Percentiles rank a stretch among this genome's conserved stretches.
Evolutionary conservation across 2,329 filamentous ascomycete genomes (phyloP).

Genomic region (Talaromyces sp.): DNA sequence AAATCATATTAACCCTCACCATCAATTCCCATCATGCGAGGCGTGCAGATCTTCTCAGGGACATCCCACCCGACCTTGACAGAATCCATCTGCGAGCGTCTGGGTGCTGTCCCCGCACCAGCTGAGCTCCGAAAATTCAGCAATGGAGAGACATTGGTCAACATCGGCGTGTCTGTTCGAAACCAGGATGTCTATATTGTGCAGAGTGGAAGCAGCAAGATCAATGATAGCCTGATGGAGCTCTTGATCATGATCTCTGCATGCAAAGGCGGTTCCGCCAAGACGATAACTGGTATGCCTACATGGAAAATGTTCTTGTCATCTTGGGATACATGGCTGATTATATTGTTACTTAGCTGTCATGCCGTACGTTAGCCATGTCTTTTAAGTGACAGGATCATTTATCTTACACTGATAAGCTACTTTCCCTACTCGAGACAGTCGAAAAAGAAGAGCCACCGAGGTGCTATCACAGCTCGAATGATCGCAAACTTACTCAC

Average conservation of each 20-base stretch:
- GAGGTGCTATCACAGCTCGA: slow-evolving; percentile 91
- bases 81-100: slow-evolving; percentile 63
- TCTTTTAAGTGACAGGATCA: slow-evolving; percentile 23
- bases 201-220: slow-evolving; percentile 90
- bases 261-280: slow-evolving; percentile 95
- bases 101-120: slow-evolving; percentile 58
- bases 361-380: slow-evolving; percentile 45
- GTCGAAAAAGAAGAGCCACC: slow-evolving; percentile 97
- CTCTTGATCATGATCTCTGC: slow-evolving; percentile 98
- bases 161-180: slow-evolving; percentile 69
- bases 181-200: slow-evolving; percentile 99
- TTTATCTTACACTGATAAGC: slow-evolving; percentile 32
- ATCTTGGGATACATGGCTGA: slow-evolving; percentile 6
- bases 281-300: slow-evolving; percentile 83
- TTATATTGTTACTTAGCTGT: slow-evolving; percentile 34
- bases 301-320: neutral
- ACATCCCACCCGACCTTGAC: slow-evolving; percentile 63
- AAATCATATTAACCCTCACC: slow-evolving; percentile 1
- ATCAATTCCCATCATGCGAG: slow-evolving; percentile 51
- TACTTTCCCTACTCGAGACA: slow-evolving; percentile 99
- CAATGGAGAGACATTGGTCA: slow-evolving; percentile 68
- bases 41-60: slow-evolving; percentile 65
- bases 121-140: slow-evolving; percentile 64
- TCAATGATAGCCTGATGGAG: slow-evolving; percentile 99
- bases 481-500: slow-evolving; percentile 95